Percentiles rank a stretch among this genome's conserved stretches.
These are phyloP conservation scores for Xylariales sp. DNA, from an alignment of 2,329 filamentous ascomycete species.

Conservation along the genomic window DNA sequence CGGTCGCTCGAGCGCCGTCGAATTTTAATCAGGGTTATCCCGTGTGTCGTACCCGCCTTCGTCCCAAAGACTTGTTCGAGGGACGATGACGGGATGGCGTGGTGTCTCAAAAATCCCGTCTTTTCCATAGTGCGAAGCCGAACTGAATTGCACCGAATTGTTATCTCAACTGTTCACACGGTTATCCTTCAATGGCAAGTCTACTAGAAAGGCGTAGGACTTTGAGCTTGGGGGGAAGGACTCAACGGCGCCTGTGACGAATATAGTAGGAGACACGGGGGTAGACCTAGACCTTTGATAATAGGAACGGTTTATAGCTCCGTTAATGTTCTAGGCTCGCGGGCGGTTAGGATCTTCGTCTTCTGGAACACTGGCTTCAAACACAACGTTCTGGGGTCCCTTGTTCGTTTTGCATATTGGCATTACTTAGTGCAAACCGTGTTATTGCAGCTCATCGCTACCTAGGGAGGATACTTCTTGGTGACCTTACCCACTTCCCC, in stretches of 20 bases:
- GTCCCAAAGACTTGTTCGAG: constrained; percentile 1
- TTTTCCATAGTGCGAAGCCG: neutral
- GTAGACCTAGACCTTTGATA: constrained; percentile 24
- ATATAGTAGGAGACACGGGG: constrained; percentile 24
- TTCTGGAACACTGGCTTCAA: constrained; percentile 34
- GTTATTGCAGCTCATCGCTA: neutral
- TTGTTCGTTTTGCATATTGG: constrained; percentile 22
- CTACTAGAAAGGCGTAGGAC: constrained; percentile 3
- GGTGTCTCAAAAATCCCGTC: neutral
- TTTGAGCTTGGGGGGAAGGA: neutral
- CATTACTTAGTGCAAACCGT: constrained; percentile 12
- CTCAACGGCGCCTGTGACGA: constrained; percentile 20
- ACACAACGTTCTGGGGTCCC: constrained; percentile 31
- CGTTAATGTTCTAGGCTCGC: constrained; percentile 31
- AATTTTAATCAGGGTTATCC: constrained; percentile 9
- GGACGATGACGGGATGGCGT: neutral
- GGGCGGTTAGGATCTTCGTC: constrained; percentile 26
- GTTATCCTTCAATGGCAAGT: neutral
- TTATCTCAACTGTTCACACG: neutral
- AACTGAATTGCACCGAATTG: neutral
- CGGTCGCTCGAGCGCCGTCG: constrained; percentile 22
- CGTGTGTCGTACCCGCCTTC: constrained; percentile 7
- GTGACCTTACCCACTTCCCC: constrained; percentile 35
- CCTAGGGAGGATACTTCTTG: constrained; percentile 1
- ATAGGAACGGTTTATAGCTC: constrained; percentile 27